Base-by-base conservation (phyloP, 805 yeast genomes). In the Yamadazyma laniorum region DNA sequence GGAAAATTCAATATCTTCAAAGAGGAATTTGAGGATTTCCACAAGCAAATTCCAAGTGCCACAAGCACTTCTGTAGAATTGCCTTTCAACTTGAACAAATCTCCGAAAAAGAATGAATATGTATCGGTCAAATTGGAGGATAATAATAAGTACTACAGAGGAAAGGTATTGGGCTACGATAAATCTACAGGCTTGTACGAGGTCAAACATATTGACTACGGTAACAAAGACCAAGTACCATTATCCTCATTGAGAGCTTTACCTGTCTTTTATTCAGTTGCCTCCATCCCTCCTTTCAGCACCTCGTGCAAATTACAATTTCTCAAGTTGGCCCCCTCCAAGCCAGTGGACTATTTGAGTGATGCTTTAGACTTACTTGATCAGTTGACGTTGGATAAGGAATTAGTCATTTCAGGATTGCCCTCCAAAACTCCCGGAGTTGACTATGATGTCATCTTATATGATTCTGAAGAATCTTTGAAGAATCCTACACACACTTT, bases 121-220 rank as follows among this genome's bases (percentile, higher is more conserved):
- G 82, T 81, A 15, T 73, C 79, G 22, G 80, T 77, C 35, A 72
- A 71, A 42, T 72, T 69, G 44, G 59, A 69, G 5, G 77, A 74
- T 34, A 72, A 75, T 47, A 73, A 75, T 27, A 75, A 75, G 49
- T 79, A 56, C 51, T 79, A 74, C 61, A 75, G 90, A 50, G 88
- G 80, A 6, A 67, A 59, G 40, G 75, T 82, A 31, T 35, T 70
- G 14, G 56, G 63, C 18, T 62, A 63, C 39, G 82, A 79, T 47
- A 72, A 70, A 44, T 40, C 63, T 11, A 49, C 70, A 14, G 61
- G 59, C 39, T 58, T 59, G 37, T 76, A 59, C 51, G 72, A 70
- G 37, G 80, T 82, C 21, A 72, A 72, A 48, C 79, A 79, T 42
- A 58, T 82, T 32, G 90, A 82, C 54, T 77, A 74, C 43, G 89